Evolutionary conservation across 1,284 basidiomycete genomes (phyloP).

Genomic region (Phylloboletellus chloephorus): DNA sequence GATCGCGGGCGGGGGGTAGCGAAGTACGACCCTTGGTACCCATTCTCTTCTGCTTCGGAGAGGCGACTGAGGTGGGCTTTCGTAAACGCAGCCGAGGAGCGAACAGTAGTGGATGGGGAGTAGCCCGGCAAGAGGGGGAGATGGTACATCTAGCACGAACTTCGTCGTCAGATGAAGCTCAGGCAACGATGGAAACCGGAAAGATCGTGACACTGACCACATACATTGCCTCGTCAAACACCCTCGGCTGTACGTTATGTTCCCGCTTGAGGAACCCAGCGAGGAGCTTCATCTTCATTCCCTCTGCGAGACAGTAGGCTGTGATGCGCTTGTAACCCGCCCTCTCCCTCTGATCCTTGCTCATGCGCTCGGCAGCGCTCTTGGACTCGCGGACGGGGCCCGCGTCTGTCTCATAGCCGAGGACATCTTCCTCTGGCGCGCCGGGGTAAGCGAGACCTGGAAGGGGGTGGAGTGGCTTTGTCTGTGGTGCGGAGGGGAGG

Average conservation of each 20-base stretch:
- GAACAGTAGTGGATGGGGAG: constrained; percentile 76
- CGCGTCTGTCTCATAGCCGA: constrained; percentile 61
- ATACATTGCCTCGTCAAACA: constrained; percentile 92
- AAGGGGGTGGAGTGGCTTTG: constrained; percentile 62
- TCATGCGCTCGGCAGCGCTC: constrained; percentile 78
- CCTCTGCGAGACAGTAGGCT: constrained; percentile 83
- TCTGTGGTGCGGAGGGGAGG: constrained; percentile 87
- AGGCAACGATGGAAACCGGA: not conserved
- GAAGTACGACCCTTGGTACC: constrained; percentile 85
- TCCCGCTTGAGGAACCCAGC: constrained; percentile 86
- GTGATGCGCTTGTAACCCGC: constrained; percentile 76
- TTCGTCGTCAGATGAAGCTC: constrained; percentile 3
- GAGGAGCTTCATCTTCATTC: constrained; percentile 75
- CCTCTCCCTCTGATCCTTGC: constrained; percentile 67
- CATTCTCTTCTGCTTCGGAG: constrained; percentile 85
- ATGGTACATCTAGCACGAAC: constrained; percentile 71
- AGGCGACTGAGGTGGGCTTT: constrained; percentile 63
- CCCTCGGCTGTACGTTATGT: constrained; percentile 84
- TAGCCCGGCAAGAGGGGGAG: constrained; percentile 90
- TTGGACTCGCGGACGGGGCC: constrained; percentile 62
- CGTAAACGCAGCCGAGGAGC: constrained; percentile 69
- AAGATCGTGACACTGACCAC: constrained; percentile 53
- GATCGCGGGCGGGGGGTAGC: constrained; percentile 33
- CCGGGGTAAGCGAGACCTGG: constrained; percentile 21
- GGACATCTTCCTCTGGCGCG: constrained; percentile 44